Evolutionary conservation across 495 filamentous ascomycete genomes (phyloP).

Genomic region (Aspergillus panamensis): DNA sequence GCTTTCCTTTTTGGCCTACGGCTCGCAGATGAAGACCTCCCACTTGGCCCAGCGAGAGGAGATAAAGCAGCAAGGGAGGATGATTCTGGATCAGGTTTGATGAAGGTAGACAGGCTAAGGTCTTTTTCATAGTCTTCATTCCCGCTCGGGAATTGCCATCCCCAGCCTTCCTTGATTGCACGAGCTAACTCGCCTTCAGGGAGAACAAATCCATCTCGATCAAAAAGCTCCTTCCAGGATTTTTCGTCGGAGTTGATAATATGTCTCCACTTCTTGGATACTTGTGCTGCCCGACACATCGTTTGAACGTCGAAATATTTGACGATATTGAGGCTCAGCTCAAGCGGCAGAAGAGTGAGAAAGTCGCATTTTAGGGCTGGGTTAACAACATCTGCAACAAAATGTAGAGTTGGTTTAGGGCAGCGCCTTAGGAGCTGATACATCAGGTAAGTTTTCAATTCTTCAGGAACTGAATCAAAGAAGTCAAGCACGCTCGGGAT

Average conservation of each 20-base stretch:
- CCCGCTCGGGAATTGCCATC: conserved; percentile 88
- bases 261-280: conserved; percentile 89
- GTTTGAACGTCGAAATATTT: conserved; percentile 83
- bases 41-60: conserved; percentile 28
- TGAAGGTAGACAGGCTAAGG: conserved; percentile 52
- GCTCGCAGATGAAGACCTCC: conserved; percentile 27
- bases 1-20: conserved; percentile 54
- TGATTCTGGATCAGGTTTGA: conserved; percentile 47
- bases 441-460: conserved; percentile 91
- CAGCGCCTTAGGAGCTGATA: conserved; percentile 90
- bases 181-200: conserved; percentile 80
- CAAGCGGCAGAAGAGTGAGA: conserved; percentile 72
- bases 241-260: conserved; percentile 90
- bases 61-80: conserved; percentile 22
- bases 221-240: conserved; percentile 91
- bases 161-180: conserved; percentile 93
- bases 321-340: conserved; percentile 83
- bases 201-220: conserved; percentile 73
- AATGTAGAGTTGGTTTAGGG: conserved; percentile 82
- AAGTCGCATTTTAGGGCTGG: conserved; percentile 97
- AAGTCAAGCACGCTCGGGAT: conserved; percentile 80
- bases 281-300: conserved; percentile 87
- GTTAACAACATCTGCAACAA: conserved; percentile 89
- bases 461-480: conserved; percentile 84
- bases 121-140: conserved; percentile 75